A percentile compares a stretch with the other conserved stretches of the same genome.
These are phyloP conservation scores for Starmerella sp. DNA, from an alignment of 805 yeast species.

Conservation along the genomic window DNA sequence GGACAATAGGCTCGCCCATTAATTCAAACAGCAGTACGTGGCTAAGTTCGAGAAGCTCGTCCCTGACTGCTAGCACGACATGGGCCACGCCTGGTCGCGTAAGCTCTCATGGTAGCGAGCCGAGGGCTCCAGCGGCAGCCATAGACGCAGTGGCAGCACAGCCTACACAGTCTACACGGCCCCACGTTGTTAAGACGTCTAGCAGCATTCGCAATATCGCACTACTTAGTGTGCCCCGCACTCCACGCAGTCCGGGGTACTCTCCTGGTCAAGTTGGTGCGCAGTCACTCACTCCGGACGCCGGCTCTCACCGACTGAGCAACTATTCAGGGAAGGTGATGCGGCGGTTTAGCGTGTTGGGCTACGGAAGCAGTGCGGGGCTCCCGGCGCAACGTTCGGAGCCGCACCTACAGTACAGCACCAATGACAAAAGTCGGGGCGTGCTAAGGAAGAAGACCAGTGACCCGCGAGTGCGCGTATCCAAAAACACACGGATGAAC, in stretches of 20 bases:
- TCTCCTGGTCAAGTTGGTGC: conserved; percentile 4
- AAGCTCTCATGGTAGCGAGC: not conserved
- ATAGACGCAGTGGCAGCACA: not conserved
- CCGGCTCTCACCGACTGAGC: not conserved
- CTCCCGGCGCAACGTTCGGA: not conserved
- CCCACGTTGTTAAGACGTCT: not conserved
- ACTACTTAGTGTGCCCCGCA: conserved; percentile 5
- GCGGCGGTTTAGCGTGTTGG: not conserved
- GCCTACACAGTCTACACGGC: not conserved
- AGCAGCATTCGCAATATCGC: conserved; percentile 11
- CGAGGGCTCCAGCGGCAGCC: not conserved
- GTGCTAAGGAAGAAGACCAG: not conserved
- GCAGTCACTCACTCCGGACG: not conserved
- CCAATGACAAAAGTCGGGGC: not conserved
- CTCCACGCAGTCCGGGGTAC: conserved; percentile 16
- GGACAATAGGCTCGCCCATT: not conserved
- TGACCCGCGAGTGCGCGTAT: not conserved
- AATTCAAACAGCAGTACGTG: not conserved
- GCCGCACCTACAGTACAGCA: not conserved
- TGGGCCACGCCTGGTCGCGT: not conserved
- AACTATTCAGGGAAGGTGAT: not conserved
- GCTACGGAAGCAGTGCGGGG: not conserved
- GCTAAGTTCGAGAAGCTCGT: conserved; percentile 5
- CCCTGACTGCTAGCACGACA: not conserved
- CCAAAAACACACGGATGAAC: conserved; percentile 8